A percentile compares a stretch with the other conserved stretches of the same genome.
These are phyloP conservation scores for Cyathus striatus DNA, from an alignment of 768 basidiomycete genomes.

Conservation along the genomic window DNA sequence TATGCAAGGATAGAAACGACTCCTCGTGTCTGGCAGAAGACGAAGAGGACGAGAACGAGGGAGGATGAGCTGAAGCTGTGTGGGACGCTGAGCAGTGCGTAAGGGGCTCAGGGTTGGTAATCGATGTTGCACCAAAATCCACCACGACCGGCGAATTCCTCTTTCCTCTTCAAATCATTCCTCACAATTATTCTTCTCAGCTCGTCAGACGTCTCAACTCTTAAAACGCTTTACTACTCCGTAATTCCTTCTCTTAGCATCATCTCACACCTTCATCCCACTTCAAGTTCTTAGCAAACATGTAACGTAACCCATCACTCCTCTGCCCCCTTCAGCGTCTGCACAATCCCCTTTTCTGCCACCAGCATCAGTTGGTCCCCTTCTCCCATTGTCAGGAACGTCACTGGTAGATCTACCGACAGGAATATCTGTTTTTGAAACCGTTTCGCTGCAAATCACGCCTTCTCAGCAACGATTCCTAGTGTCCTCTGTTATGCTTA, in stretches of 20 bases:
- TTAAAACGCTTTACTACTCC: no score
- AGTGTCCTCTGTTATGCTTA: no score
- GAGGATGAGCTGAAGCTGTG: no score
- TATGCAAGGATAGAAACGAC: no score
- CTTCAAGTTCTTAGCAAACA: no score
- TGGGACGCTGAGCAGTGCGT: no score
- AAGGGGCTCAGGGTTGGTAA: constrained; percentile 21
- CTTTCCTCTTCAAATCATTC: background rate
- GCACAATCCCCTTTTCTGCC: constrained; percentile 59
- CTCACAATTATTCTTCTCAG: background rate
- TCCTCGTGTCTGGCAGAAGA: no score
- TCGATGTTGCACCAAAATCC: constrained; percentile 15
- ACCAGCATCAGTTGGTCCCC: constrained; percentile 44
- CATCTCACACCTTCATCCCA: no score
- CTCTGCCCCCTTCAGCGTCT: constrained; percentile 31
- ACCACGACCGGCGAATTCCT: constrained; percentile 2
- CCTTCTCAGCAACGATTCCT: no score
- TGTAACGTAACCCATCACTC: no score
- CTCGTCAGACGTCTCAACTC: constrained; percentile 2
- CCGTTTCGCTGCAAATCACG: constrained; percentile 52
- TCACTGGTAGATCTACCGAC: constrained; percentile 51
- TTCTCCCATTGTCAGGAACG: constrained; percentile 40
- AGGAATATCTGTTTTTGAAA: constrained; percentile 68
- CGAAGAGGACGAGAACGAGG: no score
- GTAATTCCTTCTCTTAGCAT: no score